Evolutionary conservation across 768 basidiomycete genomes (phyloP).

Genomic region (Mycena alexandri): DNA sequence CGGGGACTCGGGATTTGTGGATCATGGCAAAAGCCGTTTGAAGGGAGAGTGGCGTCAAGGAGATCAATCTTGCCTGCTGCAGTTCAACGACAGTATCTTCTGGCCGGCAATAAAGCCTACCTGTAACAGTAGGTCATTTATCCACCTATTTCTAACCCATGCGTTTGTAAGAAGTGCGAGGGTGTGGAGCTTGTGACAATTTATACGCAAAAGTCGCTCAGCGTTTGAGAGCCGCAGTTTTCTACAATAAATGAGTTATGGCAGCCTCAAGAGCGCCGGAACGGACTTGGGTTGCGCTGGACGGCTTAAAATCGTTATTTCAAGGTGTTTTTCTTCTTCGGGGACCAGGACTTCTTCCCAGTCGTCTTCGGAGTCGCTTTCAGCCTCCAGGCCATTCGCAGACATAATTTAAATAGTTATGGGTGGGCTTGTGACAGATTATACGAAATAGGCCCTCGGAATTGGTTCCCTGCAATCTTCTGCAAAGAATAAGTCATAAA

Average conservation of each 20-base stretch:
- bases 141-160: slow-evolving; percentile 81
- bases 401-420: slow-evolving; percentile 38
- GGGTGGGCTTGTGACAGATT: neutral
- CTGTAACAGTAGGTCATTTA: slow-evolving; percentile 86
- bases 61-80: slow-evolving; percentile 88
- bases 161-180: slow-evolving; percentile 84
- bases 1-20: slow-evolving; percentile 84
- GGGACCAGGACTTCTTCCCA: slow-evolving; percentile 85
- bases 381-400: slow-evolving; percentile 43
- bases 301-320: slow-evolving; percentile 76
- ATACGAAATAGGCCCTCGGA: no score
- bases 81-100: slow-evolving; percentile 18
- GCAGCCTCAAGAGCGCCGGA: slow-evolving; percentile 17
- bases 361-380: slow-evolving; percentile 79
- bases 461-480: no score
- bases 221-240: slow-evolving; percentile 69
- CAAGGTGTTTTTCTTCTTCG: slow-evolving; percentile 65
- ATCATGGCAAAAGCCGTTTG: slow-evolving; percentile 88
- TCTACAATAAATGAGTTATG: slow-evolving; percentile 40
- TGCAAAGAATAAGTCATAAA: no score
- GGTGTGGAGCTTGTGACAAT: slow-evolving; percentile 92
- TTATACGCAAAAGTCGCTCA: slow-evolving; percentile 80
- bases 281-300: slow-evolving; percentile 64
- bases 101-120: slow-evolving; percentile 59
- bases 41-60: slow-evolving; percentile 82